These are phyloP conservation scores for Stylonectria norvegica DNA, from an alignment of 2,329 filamentous ascomycete genomes.

Conservation along the genomic window DNA sequence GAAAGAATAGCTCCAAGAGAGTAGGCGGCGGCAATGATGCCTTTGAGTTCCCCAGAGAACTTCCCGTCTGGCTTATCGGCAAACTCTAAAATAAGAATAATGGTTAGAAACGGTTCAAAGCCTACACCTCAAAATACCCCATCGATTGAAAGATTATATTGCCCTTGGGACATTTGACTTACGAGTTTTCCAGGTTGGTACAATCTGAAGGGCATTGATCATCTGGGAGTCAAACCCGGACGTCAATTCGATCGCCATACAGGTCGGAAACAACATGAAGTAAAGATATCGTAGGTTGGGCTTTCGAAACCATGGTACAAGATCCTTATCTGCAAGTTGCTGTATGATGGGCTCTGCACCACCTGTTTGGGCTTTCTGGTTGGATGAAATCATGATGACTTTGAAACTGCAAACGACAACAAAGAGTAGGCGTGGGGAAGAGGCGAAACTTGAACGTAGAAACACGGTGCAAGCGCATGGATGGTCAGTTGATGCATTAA, in stretches of 20 bases:
- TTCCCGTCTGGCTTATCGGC: neutral
- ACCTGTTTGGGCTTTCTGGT: neutral
- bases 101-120: neutral
- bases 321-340: neutral
- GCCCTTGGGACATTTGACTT: neutral
- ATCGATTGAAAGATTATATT: too few species aligned
- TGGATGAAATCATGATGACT: neutral
- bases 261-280: neutral
- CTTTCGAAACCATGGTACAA: neutral
- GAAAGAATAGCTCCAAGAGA: conserved; percentile 57
- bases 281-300: neutral
- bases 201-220: conserved; percentile 43
- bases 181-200: neutral
- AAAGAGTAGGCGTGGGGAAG: neutral
- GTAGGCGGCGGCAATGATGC: conserved; percentile 57
- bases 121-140: too few species aligned
- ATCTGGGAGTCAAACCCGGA: conserved; percentile 43
- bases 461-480: neutral
- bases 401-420: neutral
- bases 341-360: neutral
- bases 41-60: conserved; percentile 32
- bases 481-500: neutral
- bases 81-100: neutral
- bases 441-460: neutral
- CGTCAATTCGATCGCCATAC: neutral